Conservation (phyloP, 192 early-diverging fungal species). For the Dimargaris cristalligena region DNA sequence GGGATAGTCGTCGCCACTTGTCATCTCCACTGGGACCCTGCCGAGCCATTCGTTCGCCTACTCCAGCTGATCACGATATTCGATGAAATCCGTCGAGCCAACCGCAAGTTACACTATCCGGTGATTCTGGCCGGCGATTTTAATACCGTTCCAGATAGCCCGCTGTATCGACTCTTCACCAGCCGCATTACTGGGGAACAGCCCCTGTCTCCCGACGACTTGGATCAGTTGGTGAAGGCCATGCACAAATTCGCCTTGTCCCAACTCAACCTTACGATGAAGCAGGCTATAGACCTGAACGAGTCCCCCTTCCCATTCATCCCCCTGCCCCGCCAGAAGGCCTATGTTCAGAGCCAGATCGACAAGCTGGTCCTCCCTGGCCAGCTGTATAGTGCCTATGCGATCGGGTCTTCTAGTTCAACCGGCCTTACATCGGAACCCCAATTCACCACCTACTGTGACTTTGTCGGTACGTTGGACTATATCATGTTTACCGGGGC, state of each 20-base stretch:
- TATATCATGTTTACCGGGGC: conserved; percentile 9
- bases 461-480: conserved; percentile 7
- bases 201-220: no score
- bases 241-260: neutral
- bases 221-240: no score
- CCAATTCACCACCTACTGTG: conserved; percentile 9
- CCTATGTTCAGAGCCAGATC: neutral
- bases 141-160: no score
- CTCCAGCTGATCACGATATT: neutral
- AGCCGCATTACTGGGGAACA: no score
- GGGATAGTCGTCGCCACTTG: neutral
- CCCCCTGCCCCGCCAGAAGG: neutral
- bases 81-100: neutral
- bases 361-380: neutral
- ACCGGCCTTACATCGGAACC: neutral
- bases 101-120: neutral
- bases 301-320: neutral
- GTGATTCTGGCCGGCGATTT: neutral
- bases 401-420: neutral
- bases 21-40: neutral
- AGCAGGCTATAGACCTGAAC: neutral
- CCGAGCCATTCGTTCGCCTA: neutral
- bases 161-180: no score
- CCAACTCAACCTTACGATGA: neutral
- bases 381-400: neutral